Conservation (phyloP, 73 alveolate genomes). For the Durusdinium trenchii region DNA sequence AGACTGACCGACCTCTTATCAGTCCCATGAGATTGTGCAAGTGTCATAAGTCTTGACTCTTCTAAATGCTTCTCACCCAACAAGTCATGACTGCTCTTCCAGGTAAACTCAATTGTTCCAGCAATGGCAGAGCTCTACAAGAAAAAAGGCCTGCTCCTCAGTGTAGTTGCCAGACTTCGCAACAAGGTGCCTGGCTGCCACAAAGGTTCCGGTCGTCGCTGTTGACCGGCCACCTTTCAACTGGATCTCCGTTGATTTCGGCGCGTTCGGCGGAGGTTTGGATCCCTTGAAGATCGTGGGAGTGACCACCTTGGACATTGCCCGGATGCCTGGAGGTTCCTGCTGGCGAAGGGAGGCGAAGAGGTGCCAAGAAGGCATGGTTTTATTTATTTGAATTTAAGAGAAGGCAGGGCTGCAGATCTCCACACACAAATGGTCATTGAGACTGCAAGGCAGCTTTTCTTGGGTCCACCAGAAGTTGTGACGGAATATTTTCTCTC, state of each 20-base stretch:
- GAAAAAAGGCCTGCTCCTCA: conserved; percentile 22
- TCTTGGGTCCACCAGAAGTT: no score
- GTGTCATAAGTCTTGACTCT: no score
- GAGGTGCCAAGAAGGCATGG: no score
- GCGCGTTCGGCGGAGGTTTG: neutral
- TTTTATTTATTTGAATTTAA: no score
- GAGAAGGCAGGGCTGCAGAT: no score
- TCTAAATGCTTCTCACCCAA: no score
- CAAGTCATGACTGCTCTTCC: no score
- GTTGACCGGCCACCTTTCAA: neutral
- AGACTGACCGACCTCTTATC: no score
- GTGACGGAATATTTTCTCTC: no score
- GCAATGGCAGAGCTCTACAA: conserved; percentile 85
- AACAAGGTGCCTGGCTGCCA: neutral
- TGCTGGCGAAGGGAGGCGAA: neutral
- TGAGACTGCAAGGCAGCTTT: no score
- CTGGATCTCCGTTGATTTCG: neutral
- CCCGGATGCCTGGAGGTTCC: neutral
- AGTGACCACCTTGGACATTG: conserved; percentile 89
- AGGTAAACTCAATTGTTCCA: conserved; percentile 91
- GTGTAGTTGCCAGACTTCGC: neutral
- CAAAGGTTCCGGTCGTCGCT: neutral
- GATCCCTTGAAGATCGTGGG: conserved; percentile 94
- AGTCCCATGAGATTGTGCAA: no score
- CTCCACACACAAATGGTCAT: no score